Base-by-base conservation (phyloP, 495 filamentous ascomycete species). In the Aspergillus sclerotioniger region DNA sequence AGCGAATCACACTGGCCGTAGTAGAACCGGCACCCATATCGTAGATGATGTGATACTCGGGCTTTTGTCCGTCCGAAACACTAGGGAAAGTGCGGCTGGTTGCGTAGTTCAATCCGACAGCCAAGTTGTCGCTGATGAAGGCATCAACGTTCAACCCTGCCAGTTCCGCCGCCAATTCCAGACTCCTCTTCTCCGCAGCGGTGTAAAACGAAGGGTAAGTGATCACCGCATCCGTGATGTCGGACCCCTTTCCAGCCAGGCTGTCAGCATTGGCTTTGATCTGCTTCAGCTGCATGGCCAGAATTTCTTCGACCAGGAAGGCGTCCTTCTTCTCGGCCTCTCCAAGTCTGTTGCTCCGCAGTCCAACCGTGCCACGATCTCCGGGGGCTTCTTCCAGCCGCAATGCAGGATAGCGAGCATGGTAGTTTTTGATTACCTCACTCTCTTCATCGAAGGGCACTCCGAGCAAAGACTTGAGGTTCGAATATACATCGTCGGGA, bases 21-120 rank as follows among this genome's bases (percentile, higher is more conserved):
- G 95, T 90, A n/a, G 91, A 96, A 8, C 94, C 94, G 65, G 94
- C 94, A 57, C 94, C 94, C 92, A 98, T 97, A 64, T 99, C 95
- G 63, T 91, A 98, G 16, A 99, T 84, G 67, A 99, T 78, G 68
- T 99, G 91, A 64, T 89, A 83, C 71, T 99, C 94, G 3, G 94
- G 90, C 77, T 90, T 92, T 62, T 86, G 87, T 46, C 91, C 92
- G 54, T 93, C 87, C 43, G 82, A 88, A 37, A 95, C 76, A 59
- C 80, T 89, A 15, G 91, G 90, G 74, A 99, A 99, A 19, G 85
- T 90, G 62, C 94, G 83, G 64, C 83, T 88, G 15, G 90, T 97
- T 17, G 94, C 94, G 70, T 97, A 99, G 71, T 99, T 94, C 53
- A 99, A 71, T 2, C 91, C 94, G 45, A 98, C 92, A 32, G 94